Evolutionary conservation across 768 basidiomycete species (phyloP).

Genomic region (Mycena maculata): DNA sequence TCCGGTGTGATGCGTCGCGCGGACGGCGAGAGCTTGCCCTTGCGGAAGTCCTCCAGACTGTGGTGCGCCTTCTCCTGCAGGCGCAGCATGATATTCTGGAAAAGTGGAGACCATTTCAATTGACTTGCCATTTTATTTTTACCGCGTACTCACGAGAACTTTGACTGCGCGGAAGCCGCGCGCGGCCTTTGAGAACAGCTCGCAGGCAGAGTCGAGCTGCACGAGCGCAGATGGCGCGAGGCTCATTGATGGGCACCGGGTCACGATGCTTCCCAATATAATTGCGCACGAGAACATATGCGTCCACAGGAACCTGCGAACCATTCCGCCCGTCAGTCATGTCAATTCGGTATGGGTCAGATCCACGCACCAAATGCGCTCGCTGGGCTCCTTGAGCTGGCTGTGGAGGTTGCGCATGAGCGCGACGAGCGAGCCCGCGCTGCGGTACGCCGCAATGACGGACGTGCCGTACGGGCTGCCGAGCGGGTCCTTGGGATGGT

Average conservation of each 20-base stretch:
- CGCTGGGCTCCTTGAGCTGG: constrained; percentile 71
- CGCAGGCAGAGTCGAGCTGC: constrained; percentile 80
- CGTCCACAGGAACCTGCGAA: constrained; percentile 59
- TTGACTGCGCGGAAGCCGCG: constrained; percentile 71
- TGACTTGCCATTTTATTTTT: background rate
- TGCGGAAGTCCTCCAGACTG: constrained; percentile 71
- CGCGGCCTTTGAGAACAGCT: constrained; percentile 78
- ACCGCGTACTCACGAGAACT: constrained; percentile 63
- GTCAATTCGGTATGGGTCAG: constrained; percentile 43
- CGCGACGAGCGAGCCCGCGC: constrained; percentile 76
- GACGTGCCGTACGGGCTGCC: constrained; percentile 80
- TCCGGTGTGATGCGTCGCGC: constrained; percentile 54
- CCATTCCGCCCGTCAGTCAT: background rate
- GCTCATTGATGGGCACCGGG: constrained; percentile 83
- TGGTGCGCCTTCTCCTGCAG: constrained; percentile 74
- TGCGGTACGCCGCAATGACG: constrained; percentile 79
- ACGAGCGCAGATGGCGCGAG: constrained; percentile 79
- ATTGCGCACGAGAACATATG: constrained; percentile 81
- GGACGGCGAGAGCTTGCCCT: constrained; percentile 62
- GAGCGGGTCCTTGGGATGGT: constrained; percentile 79
- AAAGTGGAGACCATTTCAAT: constrained; percentile 15
- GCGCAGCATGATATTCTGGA: constrained; percentile 71
- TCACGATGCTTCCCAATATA: constrained; percentile 79
- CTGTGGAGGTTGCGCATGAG: constrained; percentile 76
- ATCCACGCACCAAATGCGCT: constrained; percentile 70